phyloP scores from a whole-genome alignment of 1,139 yeast genomes.

The Pichia sp. region DNA sequence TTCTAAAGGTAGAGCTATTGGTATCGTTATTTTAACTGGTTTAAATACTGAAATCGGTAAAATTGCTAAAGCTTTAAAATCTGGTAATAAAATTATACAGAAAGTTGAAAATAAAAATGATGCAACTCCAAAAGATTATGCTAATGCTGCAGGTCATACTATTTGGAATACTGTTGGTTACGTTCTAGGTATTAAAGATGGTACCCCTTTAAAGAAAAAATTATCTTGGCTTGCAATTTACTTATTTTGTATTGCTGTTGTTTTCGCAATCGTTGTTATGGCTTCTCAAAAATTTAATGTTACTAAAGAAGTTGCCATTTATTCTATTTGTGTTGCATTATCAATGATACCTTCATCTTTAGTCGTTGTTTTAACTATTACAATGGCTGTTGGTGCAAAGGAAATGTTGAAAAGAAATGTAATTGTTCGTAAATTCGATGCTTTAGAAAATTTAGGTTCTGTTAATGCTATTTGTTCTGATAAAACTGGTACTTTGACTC shows the following conservation, averaged over 20 bases:
- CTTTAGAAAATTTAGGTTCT: constrained; percentile 74
- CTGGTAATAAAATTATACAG: constrained; percentile 30
- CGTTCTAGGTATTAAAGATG: constrained; percentile 65
- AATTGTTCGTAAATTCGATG: constrained; percentile 70
- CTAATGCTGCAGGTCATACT: constrained; percentile 40
- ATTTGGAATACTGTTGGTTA: constrained; percentile 50
- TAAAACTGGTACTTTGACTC: constrained; percentile 77
- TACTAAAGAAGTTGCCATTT: constrained; percentile 65
- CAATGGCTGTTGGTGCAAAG: constrained; percentile 83
- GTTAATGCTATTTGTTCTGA: constrained; percentile 78
- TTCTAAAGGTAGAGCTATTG: constrained; percentile 70
- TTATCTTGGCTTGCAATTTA: constrained; percentile 64
- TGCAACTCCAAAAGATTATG: constrained; percentile 41
- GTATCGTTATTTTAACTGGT: constrained; percentile 62
- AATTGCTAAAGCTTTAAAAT: constrained; percentile 59
- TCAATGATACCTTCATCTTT: constrained; percentile 81
- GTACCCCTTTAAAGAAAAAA: constrained; percentile 68
- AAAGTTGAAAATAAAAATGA: constrained; percentile 30
- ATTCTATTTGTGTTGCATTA: constrained; percentile 75
- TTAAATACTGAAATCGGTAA: constrained; percentile 69
- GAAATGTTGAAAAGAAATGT: constrained; percentile 68
- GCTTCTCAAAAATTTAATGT: constrained; percentile 66
- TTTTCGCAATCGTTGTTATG: constrained; percentile 75
- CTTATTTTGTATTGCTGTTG: constrained; percentile 62
- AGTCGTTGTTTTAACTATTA: constrained; percentile 73